A percentile compares a stretch with the other conserved stretches of the same genome.
phyloP scores from a whole-genome alignment of 164 flowering plant species.

The Akebia trifoliata region DNA sequence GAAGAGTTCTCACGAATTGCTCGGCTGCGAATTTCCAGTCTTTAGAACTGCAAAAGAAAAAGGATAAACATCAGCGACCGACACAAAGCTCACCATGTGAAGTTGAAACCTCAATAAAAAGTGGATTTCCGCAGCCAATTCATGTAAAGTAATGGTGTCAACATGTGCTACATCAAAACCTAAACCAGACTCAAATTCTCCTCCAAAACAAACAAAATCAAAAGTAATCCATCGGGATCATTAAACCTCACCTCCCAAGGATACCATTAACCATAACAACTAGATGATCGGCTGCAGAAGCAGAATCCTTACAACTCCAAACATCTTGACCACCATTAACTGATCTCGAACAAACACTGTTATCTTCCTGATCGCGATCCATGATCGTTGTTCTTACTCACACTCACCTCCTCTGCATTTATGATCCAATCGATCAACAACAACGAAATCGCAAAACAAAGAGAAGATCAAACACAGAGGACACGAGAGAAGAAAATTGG shows the following conservation, averaged over 20 bases:
- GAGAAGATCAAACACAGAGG: too few species aligned
- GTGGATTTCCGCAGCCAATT: neutral
- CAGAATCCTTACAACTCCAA: conserved; percentile 48
- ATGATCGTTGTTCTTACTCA: neutral
- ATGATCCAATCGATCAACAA: too few species aligned
- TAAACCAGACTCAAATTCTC: neutral
- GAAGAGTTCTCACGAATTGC: conserved; percentile 66
- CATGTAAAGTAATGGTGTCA: too few species aligned
- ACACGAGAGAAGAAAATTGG: too few species aligned
- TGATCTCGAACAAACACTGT: conserved; percentile 43
- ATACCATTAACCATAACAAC: conserved; percentile 90
- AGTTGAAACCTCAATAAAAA: neutral
- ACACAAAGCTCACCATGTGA: neutral
- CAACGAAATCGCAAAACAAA: too few species aligned
- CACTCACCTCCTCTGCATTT: too few species aligned
- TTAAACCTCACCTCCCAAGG: conserved; percentile 54
- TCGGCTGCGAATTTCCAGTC: conserved; percentile 95
- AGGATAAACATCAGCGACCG: too few species aligned
- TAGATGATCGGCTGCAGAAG: conserved; percentile 73
- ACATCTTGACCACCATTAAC: conserved; percentile 59
- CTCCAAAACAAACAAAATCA: neutral
- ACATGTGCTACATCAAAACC: too few species aligned
- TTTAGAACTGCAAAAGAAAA: conserved; percentile 47
- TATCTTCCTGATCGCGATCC: conserved; percentile 12
- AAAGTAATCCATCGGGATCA: neutral